Evolutionary conservation across 1,284 basidiomycete species (phyloP).

Genomic region (Ceratobasidium sp.): DNA sequence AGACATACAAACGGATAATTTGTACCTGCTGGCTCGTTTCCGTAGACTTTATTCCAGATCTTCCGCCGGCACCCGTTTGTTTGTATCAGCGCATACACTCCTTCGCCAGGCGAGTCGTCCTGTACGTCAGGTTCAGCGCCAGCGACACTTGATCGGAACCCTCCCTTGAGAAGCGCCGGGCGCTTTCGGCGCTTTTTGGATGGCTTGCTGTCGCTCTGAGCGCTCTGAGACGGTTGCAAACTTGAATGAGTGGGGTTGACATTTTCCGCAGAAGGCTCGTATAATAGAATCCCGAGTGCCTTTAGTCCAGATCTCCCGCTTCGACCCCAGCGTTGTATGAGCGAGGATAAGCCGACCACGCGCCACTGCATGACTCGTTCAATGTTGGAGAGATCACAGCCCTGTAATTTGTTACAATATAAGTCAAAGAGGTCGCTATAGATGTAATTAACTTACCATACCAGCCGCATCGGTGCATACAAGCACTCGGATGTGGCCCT

Average conservation of each 20-base stretch:
- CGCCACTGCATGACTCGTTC: conserved; percentile 60
- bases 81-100: conserved; percentile 12
- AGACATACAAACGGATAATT: neutral
- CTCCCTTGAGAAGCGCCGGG: conserved; percentile 12
- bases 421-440: neutral
- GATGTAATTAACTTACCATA: conserved; percentile 55
- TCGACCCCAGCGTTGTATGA: conserved; percentile 55
- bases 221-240: neutral
- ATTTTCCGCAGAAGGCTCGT: conserved; percentile 28
- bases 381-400: conserved; percentile 58
- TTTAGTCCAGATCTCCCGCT: neutral
- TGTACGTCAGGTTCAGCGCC: conserved; percentile 6
- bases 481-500: conserved; percentile 55
- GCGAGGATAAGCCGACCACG: conserved; percentile 53
- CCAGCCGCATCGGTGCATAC: conserved; percentile 60
- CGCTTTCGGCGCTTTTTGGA: neutral
- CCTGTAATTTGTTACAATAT: conserved; percentile 50
- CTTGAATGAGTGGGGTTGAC: conserved; percentile 8
- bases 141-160: neutral
- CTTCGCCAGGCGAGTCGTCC: conserved; percentile 23
- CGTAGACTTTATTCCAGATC: neutral
- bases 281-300: conserved; percentile 21
- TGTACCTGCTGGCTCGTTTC: neutral
- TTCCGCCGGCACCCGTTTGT: conserved; percentile 2
- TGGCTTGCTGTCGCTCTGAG: neutral